Percentiles rank a stretch among this genome's conserved stretches.
These are phyloP conservation scores for Colletotrichum chrysophilum DNA, from an alignment of 2,329 filamentous ascomycete genomes.

Conservation along the genomic window DNA sequence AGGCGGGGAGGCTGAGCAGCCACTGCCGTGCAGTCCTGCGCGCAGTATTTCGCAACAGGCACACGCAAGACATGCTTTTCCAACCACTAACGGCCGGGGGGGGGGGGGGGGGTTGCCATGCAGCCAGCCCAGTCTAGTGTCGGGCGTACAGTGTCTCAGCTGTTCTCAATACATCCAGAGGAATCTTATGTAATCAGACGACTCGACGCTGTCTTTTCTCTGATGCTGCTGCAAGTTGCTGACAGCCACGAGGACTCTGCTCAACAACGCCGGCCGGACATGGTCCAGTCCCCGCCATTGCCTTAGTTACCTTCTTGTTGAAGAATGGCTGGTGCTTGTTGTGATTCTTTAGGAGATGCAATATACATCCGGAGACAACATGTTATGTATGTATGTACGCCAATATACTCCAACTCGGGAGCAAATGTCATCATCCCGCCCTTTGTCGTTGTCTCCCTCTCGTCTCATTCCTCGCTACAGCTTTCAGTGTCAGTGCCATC, in stretches of 20 bases:
- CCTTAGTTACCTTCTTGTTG: not conserved
- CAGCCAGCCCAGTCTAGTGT: not conserved
- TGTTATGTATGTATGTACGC: not conserved
- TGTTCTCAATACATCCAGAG: not conserved
- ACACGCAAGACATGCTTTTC: not conserved
- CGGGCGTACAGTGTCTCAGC: slow-evolving; percentile 11
- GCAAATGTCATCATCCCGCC: not conserved
- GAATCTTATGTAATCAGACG: not conserved
- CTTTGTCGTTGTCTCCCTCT: not conserved
- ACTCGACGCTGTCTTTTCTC: not conserved
- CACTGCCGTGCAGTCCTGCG: not conserved
- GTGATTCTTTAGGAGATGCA: not conserved
- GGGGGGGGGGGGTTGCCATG: not conserved
- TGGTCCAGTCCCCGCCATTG: not conserved
- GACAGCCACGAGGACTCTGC: not conserved
- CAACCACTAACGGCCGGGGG: not conserved
- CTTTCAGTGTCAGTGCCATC: not conserved
- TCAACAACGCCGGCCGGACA: not conserved
- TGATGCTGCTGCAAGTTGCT: not conserved
- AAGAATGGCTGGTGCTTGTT: not conserved
- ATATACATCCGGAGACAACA: not conserved
- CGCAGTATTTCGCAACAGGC: not conserved
- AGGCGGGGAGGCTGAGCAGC: slow-evolving; percentile 9
- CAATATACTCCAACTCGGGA: not conserved
- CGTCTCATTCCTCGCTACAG: not conserved